Base-by-base conservation (phyloP, 2,329 filamentous ascomycete species). In the Neonectria sp. region DNA sequence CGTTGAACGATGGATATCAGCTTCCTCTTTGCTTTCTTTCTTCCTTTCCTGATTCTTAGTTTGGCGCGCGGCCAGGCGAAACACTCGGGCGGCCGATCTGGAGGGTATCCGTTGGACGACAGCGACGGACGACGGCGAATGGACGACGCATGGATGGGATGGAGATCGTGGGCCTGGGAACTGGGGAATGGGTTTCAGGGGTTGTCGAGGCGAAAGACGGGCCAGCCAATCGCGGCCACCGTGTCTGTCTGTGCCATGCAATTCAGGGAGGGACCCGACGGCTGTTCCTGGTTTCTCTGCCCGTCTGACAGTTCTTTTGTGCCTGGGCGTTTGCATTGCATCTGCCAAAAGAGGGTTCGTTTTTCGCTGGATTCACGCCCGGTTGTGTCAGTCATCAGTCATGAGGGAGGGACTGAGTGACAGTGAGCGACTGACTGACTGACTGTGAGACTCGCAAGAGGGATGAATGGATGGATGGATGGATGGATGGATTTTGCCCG, bases 1-100 rank as follows among this genome's bases (percentile, higher is more conserved):
- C 7, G 27, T 29, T 12, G 24, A 9, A 40, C 29, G 4, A 55
- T 25, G 37, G 52, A 43, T 11, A 21, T 21, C 24, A 8, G 43
- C 29, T 53, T 45, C 17, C 13, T 55, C 15, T 55, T 25, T 37
- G 12, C 52, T 13, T 29, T 46, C 27, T 60, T 59, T 48, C 13
- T 43, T 35, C n/a, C 27, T 43, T 49, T 56, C 2, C 12, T 43
- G 21, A 11, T 21, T 31, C 65, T 56, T 56, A 33, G 45, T 55
- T 75, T 75, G 63, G 73, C 73, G 73, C 73, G 73, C 73, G 73
- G 70, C 62, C 65, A 70, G 63, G 60, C 73, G 73, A 75, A 75
- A 75, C 73, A 70, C 53, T 59, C 56, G 63, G 53, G 48, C n/a
- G 49, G 51, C 5, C 46, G 25, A 21, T 49, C 37, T n/a, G 6